phyloP scores from a whole-genome alignment of 805 yeast genomes.

The Myxozyma geophila region DNA sequence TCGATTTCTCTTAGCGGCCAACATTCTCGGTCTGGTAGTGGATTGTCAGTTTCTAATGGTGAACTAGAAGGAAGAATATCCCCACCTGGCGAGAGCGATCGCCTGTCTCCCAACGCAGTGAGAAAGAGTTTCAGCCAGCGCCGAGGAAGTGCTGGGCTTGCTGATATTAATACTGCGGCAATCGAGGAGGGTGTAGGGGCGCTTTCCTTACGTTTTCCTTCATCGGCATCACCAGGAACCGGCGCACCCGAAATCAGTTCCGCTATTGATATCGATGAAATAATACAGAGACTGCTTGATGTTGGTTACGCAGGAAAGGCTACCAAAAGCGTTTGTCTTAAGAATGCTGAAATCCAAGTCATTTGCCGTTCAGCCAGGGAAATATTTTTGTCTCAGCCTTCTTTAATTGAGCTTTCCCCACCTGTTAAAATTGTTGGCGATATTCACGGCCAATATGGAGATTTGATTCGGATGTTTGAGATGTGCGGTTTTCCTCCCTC shows the following conservation, averaged over 20 bases:
- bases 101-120: constrained; percentile 3
- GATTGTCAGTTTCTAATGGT: background rate
- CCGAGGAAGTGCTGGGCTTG: constrained; percentile 2
- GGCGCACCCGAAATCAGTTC: constrained; percentile 14
- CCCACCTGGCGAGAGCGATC: background rate
- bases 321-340: constrained; percentile 85
- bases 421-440: constrained; percentile 91
- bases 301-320: constrained; percentile 96
- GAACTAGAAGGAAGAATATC: background rate
- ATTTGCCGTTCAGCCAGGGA: constrained; percentile 89
- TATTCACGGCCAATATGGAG: constrained; percentile 96
- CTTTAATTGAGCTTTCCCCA: constrained; percentile 81
- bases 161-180: constrained; percentile 13
- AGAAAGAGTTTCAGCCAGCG: constrained; percentile 9
- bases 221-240: constrained; percentile 6
- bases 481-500: constrained; percentile 97
- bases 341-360: constrained; percentile 83
- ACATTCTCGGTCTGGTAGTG: constrained; percentile 2
- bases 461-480: constrained; percentile 85
- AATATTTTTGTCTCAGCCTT: constrained; percentile 86
- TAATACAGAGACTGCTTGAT: constrained; percentile 87
- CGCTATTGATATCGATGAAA: constrained; percentile 71
- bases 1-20: background rate
- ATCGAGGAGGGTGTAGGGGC: background rate
- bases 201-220: constrained; percentile 5